phyloP scores from a whole-genome alignment of 257 asterid species.

The Primulina huaijiensis region DNA sequence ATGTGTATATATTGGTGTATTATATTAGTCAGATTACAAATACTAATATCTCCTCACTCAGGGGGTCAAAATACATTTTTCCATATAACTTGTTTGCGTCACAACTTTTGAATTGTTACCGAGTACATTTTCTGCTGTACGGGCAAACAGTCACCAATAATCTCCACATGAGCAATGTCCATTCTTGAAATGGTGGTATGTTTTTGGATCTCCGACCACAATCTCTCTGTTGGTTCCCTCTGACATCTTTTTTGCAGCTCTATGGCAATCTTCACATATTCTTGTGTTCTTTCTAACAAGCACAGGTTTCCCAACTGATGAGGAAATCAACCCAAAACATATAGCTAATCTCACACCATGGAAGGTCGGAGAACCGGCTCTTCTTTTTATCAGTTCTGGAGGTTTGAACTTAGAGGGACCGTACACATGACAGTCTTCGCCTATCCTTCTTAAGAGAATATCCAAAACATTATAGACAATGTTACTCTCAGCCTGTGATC shows the following conservation, averaged over 20 bases:
- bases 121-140: too few relatives aligned
- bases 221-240: not conserved
- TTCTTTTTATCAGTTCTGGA: slow-evolving; percentile 20
- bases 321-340: slow-evolving; percentile 52
- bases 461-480: slow-evolving; percentile 39
- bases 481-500: slow-evolving; percentile 28
- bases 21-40: too few relatives aligned
- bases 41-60: too few relatives aligned
- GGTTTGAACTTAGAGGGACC: slow-evolving; percentile 34
- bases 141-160: not conserved
- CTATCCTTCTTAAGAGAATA: slow-evolving; percentile 39
- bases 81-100: not conserved
- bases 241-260: slow-evolving; percentile 51
- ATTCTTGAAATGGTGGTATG: not conserved
- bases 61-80: not conserved
- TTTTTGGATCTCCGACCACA: not conserved
- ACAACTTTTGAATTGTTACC: too few relatives aligned
- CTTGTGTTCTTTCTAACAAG: slow-evolving; percentile 56
- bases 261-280: slow-evolving; percentile 61
- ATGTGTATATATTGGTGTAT: too few relatives aligned
- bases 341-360: slow-evolving; percentile 68
- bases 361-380: slow-evolving; percentile 29
- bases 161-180: not conserved
- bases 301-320: slow-evolving; percentile 42
- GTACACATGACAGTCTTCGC: slow-evolving; percentile 21